Percentiles rank a stretch among this genome's conserved stretches.
These are phyloP conservation scores for Populus hybrid DNA, from an alignment of 441 rosid species.

Conservation along the genomic window DNA sequence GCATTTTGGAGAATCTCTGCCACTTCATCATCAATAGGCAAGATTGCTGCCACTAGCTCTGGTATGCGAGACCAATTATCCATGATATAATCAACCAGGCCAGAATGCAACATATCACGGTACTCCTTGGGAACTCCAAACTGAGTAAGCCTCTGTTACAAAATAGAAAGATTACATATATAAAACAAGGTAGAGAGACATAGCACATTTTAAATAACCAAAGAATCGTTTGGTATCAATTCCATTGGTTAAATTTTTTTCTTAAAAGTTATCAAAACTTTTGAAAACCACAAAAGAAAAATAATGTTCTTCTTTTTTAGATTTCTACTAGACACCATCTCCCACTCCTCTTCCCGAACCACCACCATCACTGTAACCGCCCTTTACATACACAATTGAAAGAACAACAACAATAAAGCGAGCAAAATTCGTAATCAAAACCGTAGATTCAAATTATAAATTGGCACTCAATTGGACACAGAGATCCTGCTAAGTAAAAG, in stretches of 20 bases:
- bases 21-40: constrained; percentile 75
- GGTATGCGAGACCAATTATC: constrained; percentile 37
- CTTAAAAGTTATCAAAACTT: background rate
- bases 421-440: background rate
- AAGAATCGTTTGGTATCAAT: too few relatives aligned
- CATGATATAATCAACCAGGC: constrained; percentile 51
- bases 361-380: background rate
- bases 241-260: too few relatives aligned
- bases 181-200: too few relatives aligned
- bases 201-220: background rate
- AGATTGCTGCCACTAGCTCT: constrained; percentile 53
- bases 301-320: background rate
- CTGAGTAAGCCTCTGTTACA: constrained; percentile 62
- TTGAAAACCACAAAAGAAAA: background rate
- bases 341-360: background rate
- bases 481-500: background rate
- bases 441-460: background rate
- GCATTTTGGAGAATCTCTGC: constrained; percentile 34
- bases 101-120: constrained; percentile 38
- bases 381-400: background rate
- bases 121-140: constrained; percentile 56
- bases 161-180: background rate
- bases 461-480: background rate
- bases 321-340: background rate
- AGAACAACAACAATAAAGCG: background rate